phyloP scores from a whole-genome alignment of 495 filamentous ascomycete species.

The Hyaloscypha bicolor region DNA sequence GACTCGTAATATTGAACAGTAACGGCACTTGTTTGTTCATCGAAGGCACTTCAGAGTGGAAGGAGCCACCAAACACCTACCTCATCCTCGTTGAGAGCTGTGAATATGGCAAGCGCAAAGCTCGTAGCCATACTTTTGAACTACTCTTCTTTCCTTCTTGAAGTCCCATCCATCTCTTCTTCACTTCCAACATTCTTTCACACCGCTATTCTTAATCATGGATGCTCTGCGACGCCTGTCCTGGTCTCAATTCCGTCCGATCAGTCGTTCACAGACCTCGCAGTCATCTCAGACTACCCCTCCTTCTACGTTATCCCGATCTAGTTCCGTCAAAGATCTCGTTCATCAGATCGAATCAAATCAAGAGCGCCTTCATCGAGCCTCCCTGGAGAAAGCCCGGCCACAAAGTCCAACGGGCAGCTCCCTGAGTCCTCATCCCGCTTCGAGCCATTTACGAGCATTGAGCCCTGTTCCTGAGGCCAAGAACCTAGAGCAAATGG shows the following conservation, averaged over 20 bases:
- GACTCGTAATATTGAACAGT: neutral
- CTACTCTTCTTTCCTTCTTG: neutral
- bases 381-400: neutral
- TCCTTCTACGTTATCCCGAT: conserved; percentile 1
- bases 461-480: neutral
- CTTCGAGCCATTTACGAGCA: conserved; percentile 1
- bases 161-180: neutral
- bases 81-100: neutral
- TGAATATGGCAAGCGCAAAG: neutral
- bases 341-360: neutral
- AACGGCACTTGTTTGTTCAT: neutral
- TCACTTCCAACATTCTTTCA: neutral
- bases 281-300: neutral
- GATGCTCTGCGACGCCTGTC: conserved; percentile 4
- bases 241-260: conserved; percentile 10
- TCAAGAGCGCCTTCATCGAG: neutral
- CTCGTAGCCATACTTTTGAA: neutral
- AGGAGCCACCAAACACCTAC: neutral
- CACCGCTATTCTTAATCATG: conserved; percentile 10
- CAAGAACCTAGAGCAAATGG: neutral
- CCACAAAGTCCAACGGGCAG: neutral
- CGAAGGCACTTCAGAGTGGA: neutral
- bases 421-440: neutral
- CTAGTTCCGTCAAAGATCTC: neutral
- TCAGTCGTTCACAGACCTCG: neutral